phyloP scores from a whole-genome alignment of 176 grass and related monocot genomes.

The Lolium rigidum region DNA sequence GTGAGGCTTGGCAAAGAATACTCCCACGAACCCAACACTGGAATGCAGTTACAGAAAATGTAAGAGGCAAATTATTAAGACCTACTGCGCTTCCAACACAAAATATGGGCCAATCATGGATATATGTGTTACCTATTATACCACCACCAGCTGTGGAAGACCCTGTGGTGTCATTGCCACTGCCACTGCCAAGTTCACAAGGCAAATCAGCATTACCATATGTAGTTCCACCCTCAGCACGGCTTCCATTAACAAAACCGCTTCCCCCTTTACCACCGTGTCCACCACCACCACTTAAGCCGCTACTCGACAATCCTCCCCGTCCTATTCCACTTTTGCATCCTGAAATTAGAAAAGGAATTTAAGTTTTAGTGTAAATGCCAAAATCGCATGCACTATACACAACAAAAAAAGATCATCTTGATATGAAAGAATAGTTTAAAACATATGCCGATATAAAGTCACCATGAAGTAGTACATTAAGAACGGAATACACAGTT shows the following conservation, averaged over 20 bases:
- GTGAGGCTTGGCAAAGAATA: conserved; percentile 73
- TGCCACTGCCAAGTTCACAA: conserved; percentile 98
- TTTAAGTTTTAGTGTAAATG: conserved; percentile 10
- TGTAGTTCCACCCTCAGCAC: conserved; percentile 64
- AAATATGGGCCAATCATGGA: conserved; percentile 26
- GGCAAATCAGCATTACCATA: conserved; percentile 92
- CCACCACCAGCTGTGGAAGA: conserved; percentile 91
- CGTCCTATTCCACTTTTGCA: conserved; percentile 90
- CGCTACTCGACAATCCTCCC: conserved; percentile 62
- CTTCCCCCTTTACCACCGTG: conserved; percentile 94
- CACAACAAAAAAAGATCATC: conserved; percentile 2
- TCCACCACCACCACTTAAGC: conserved; percentile 87
- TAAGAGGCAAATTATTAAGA: conserved; percentile 33
- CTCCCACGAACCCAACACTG: conserved; percentile 98
- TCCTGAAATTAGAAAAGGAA: conserved; percentile 57
- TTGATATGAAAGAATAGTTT: not conserved
- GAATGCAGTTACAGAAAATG: conserved; percentile 38
- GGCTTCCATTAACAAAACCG: conserved; percentile 48
- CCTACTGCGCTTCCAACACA: not conserved
- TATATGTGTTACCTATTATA: conserved; percentile 76
- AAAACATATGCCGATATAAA: conserved; percentile 25
- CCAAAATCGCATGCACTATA: not conserved
- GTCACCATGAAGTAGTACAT: not conserved
- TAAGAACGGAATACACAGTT: not conserved
- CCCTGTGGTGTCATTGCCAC: conserved; percentile 77